Evolutionary conservation across 345 rosid species (phyloP).

Genomic region (Raphanus sativus): DNA sequence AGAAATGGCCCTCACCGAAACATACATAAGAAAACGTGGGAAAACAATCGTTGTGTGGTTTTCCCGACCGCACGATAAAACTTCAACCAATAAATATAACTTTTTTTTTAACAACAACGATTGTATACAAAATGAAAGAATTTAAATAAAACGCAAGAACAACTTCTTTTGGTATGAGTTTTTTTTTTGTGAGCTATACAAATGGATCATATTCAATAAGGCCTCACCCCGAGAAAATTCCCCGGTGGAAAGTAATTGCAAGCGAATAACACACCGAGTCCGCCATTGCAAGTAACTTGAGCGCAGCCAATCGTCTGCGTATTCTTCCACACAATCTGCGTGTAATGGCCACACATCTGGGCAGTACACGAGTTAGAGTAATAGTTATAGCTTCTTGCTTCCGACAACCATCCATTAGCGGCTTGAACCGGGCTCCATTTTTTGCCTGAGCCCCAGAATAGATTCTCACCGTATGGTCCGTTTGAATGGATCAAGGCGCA

Average conservation of each 20-base stretch:
- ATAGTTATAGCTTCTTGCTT: slow-evolving; percentile 54
- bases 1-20: slow-evolving; percentile 10
- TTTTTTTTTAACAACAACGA: too few species aligned
- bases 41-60: slow-evolving; percentile 15
- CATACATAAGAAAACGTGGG: slow-evolving; percentile 14
- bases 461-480: slow-evolving; percentile 89
- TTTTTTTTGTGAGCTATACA: slow-evolving; percentile 2
- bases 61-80: slow-evolving; percentile 21
- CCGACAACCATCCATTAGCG: slow-evolving; percentile 62
- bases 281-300: slow-evolving; percentile 47
- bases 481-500: slow-evolving; percentile 74
- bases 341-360: slow-evolving; percentile 80
- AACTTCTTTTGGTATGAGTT: slow-evolving; percentile 12
- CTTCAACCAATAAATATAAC: slow-evolving; percentile 21
- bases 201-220: slow-evolving; percentile 51
- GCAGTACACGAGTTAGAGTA: slow-evolving; percentile 54
- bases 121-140: slow-evolving; percentile 12
- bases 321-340: slow-evolving; percentile 75
- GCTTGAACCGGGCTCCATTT: slow-evolving; percentile 82
- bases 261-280: slow-evolving; percentile 61
- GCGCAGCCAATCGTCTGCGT: slow-evolving; percentile 75
- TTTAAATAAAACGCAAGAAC: slow-evolving; percentile 17
- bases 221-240: slow-evolving; percentile 68
- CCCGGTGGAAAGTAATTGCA: slow-evolving; percentile 96
- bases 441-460: slow-evolving; percentile 86